Conservation (phyloP, 192 early-diverging fungal species). For the Coemansia sp. region DNA sequence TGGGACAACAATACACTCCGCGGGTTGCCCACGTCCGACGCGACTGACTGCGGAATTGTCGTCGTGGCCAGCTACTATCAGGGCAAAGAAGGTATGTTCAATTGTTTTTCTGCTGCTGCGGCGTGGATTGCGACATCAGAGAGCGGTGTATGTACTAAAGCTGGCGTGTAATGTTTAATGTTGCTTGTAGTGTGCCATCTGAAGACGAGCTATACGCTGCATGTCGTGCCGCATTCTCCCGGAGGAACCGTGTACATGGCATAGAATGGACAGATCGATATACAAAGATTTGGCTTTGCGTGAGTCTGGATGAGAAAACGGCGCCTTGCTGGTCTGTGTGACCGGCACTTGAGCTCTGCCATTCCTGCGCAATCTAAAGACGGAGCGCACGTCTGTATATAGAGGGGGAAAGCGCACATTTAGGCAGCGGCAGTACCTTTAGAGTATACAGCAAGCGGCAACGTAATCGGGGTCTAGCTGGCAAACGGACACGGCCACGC, state of each 20-base stretch:
- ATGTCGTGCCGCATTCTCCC: constrained; percentile 35
- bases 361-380: too few relatives aligned
- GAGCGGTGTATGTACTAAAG: neutral
- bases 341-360: neutral
- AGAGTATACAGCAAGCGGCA: too few relatives aligned
- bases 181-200: constrained; percentile 34
- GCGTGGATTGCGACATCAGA: too few relatives aligned
- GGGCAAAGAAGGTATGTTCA: constrained; percentile 41
- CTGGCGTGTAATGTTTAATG: neutral
- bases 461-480: too few relatives aligned
- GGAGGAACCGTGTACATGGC: constrained; percentile 30
- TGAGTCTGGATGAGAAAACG: too few relatives aligned
- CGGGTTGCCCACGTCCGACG: constrained; percentile 58
- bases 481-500: too few relatives aligned
- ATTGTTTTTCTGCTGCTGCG: neutral
- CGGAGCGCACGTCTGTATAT: too few relatives aligned
- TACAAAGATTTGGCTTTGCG: too few relatives aligned
- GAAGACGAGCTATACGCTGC: constrained; percentile 39
- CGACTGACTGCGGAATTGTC: constrained; percentile 56
- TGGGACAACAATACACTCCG: constrained; percentile 70
- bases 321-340: neutral
- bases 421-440: too few relatives aligned
- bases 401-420: too few relatives aligned
- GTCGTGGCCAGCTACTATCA: constrained; percentile 66
- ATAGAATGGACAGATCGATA: too few relatives aligned